phyloP scores from a whole-genome alignment of 2,329 filamentous ascomycete genomes.

The Beauveria bassiana region DNA sequence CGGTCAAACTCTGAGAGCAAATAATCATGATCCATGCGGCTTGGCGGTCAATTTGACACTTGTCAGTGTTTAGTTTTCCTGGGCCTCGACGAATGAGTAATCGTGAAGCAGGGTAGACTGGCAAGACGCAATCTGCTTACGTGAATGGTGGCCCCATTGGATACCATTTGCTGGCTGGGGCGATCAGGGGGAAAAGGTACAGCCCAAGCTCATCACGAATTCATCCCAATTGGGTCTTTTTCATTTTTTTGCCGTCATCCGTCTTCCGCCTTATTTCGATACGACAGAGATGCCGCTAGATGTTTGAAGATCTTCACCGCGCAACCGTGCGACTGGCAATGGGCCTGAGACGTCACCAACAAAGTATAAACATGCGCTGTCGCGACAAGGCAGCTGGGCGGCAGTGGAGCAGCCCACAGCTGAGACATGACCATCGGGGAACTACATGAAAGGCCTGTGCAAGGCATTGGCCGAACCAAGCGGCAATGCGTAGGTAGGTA shows the following conservation, averaged over 20 bases:
- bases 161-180: background rate
- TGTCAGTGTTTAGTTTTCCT: background rate
- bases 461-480: background rate
- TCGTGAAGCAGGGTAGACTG: background rate
- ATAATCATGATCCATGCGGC: background rate
- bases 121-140: background rate
- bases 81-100: background rate
- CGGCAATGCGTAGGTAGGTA: background rate
- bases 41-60: background rate
- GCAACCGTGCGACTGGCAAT: background rate
- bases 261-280: background rate
- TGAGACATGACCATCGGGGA: background rate
- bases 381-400: background rate
- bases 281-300: background rate
- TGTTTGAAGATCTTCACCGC: background rate
- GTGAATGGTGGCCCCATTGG: background rate
- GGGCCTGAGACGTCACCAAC: background rate
- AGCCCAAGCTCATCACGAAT: background rate
- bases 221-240: background rate
- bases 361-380: background rate
- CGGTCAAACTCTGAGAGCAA: conserved; percentile 11
- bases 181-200: background rate
- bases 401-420: background rate
- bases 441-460: background rate
- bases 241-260: background rate